Conservation (phyloP, 495 filamentous ascomycete genomes). For the Copromyces sp. region DNA sequence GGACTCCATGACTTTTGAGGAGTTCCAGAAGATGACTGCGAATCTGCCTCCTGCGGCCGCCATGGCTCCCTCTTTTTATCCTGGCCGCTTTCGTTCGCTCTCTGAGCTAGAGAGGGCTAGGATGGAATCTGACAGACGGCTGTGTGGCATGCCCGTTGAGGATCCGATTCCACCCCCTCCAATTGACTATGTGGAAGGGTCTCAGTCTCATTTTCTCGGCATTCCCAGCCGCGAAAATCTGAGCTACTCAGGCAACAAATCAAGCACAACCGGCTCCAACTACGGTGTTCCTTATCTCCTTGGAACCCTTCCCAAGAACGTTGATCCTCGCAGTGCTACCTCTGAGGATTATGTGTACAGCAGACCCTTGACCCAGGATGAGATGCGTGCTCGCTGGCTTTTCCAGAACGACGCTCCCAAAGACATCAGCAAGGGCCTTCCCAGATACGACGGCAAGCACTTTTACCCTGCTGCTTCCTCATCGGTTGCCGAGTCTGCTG, state of each 20-base stretch:
- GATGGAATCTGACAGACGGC: neutral
- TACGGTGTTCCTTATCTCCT: constrained; percentile 33
- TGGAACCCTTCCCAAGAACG: constrained; percentile 30
- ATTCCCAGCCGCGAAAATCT: neutral
- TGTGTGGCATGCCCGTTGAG: neutral
- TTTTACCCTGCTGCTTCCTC: constrained; percentile 41
- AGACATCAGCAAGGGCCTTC: constrained; percentile 33
- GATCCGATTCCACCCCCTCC: neutral
- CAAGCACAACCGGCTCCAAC: constrained; percentile 3
- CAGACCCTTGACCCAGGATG: constrained; percentile 37
- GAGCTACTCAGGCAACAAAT: neutral
- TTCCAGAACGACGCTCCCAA: constrained; percentile 42
- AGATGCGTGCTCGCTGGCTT: constrained; percentile 35
- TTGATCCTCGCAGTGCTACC: constrained; percentile 21
- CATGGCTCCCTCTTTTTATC: neutral
- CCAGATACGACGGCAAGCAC: constrained; percentile 47
- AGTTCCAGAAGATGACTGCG: neutral
- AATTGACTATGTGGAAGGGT: neutral
- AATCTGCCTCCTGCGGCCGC: neutral
- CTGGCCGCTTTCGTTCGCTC: neutral
- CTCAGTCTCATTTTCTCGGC: neutral
- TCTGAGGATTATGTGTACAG: constrained; percentile 36
- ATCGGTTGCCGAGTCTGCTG: constrained; percentile 26
- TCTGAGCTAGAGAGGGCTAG: neutral
- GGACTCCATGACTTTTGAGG: neutral